A percentile compares a stretch with the other conserved stretches of the same genome.
These are phyloP conservation scores for Patellaria atrata DNA, from an alignment of 495 filamentous ascomycete species.

Conservation along the genomic window DNA sequence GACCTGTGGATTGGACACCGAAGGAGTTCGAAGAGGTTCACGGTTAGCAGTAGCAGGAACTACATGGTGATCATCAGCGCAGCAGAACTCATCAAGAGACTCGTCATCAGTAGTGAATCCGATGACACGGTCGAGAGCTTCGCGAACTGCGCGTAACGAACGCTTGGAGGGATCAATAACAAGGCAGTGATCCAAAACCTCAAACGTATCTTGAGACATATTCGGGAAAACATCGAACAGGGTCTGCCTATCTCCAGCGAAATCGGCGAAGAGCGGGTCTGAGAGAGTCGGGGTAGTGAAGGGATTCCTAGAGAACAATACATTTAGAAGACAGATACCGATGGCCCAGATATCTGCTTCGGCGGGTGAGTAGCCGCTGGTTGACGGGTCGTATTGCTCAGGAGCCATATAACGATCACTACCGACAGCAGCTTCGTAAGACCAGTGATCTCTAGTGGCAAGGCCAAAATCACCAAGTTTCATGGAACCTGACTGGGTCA, in stretches of 20 bases:
- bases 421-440: constrained; percentile 77
- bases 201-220: constrained; percentile 95
- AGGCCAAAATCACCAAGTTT: constrained; percentile 96
- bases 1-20: constrained; percentile 74
- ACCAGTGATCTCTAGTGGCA: constrained; percentile 75
- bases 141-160: constrained; percentile 60
- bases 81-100: constrained; percentile 84
- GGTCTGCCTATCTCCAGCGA: constrained; percentile 78
- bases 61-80: constrained; percentile 55
- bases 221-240: constrained; percentile 97
- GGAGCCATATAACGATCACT: constrained; percentile 99
- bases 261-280: constrained; percentile 83
- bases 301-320: constrained; percentile 89
- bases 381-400: constrained; percentile 83
- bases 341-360: constrained; percentile 95
- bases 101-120: constrained; percentile 94
- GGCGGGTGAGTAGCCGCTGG: constrained; percentile 77
- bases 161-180: constrained; percentile 82
- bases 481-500: constrained; percentile 70
- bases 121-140: constrained; percentile 60
- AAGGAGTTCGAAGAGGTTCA: constrained; percentile 90
- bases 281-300: constrained; percentile 76
- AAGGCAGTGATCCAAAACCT: constrained; percentile 77
- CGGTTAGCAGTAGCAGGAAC: constrained; percentile 73
- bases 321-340: constrained; percentile 88